phyloP scores from a whole-genome alignment of 768 basidiomycete species.

The Tylopilus rubrobrunneus region DNA sequence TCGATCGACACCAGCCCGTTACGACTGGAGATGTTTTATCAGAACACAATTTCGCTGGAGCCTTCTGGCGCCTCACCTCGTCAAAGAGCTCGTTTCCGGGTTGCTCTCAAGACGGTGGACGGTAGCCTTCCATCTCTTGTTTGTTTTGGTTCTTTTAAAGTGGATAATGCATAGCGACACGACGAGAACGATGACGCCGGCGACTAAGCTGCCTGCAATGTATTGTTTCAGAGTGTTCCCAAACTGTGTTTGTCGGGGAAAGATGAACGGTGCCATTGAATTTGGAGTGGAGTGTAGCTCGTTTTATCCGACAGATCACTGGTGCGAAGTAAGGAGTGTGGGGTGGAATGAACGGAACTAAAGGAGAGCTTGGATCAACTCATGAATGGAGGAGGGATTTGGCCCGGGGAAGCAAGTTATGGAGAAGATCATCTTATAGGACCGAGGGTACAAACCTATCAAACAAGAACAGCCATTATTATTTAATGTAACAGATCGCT shows the following conservation, averaged over 20 bases:
- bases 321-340: slow-evolving; percentile 9
- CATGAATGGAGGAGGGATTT: neutral
- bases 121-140: slow-evolving; percentile 34
- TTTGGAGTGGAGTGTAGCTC: neutral
- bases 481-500: neutral
- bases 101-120: slow-evolving; percentile 32
- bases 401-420: neutral
- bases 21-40: slow-evolving; percentile 37
- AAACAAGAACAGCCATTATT: neutral
- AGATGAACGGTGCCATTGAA: slow-evolving; percentile 18
- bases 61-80: slow-evolving; percentile 10
- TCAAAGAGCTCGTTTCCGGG: neutral
- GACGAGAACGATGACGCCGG: slow-evolving; percentile 2
- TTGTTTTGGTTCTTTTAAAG: slow-evolving; percentile 39
- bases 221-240: slow-evolving; percentile 22
- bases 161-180: slow-evolving; percentile 37
- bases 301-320: neutral
- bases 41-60: neutral
- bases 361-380: neutral
- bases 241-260: slow-evolving; percentile 4
- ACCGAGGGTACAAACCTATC: neutral
- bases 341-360: slow-evolving; percentile 1
- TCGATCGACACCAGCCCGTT: slow-evolving; percentile 40
- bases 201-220: slow-evolving; percentile 46
- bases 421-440: neutral